A percentile compares a stretch with the other conserved stretches of the same genome.
Conservation (phyloP, 1,139 yeast genomes). For the Debaryomyces nepalensis region DNA sequence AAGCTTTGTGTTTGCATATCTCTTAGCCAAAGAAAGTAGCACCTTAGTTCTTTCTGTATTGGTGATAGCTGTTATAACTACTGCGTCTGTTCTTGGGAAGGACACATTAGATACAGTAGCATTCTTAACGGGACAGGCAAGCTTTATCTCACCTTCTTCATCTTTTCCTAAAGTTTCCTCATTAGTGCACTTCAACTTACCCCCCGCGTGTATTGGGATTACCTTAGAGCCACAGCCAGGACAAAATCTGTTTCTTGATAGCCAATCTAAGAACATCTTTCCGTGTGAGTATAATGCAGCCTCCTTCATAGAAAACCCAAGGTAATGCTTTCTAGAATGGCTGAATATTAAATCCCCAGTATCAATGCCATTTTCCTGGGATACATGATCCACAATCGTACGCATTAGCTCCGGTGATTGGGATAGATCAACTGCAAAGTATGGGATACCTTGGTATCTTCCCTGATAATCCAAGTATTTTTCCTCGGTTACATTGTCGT, state of each 20-base stretch:
- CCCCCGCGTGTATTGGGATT: constrained; percentile 80
- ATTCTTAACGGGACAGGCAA: constrained; percentile 57
- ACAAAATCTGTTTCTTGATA: constrained; percentile 72
- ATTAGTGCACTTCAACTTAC: constrained; percentile 68
- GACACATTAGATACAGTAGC: constrained; percentile 64
- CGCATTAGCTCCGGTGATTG: constrained; percentile 29
- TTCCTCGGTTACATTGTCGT: constrained; percentile 24
- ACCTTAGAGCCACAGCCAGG: constrained; percentile 85
- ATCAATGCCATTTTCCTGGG: constrained; percentile 17
- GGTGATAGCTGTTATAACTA: constrained; percentile 78
- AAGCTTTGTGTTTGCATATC: constrained; percentile 56
- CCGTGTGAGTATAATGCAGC: constrained; percentile 80
- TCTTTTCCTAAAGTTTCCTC: constrained; percentile 23
- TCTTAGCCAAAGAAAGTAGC: constrained; percentile 70
- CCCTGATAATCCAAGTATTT: constrained; percentile 48
- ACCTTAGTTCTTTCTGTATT: constrained; percentile 63
- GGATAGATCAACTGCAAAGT: constrained; percentile 75
- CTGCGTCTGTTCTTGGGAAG: constrained; percentile 92
- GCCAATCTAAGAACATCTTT: constrained; percentile 86
- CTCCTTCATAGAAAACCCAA: constrained; percentile 48
- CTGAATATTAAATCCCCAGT: constrained; percentile 30
- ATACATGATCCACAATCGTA: constrained; percentile 26
- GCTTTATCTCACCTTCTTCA: constrained; percentile 13
- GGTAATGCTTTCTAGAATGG: constrained; percentile 40
- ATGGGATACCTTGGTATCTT: constrained; percentile 70